Conservation (phyloP, 2,329 filamentous ascomycete species). For the Penicillium oxalicum region DNA sequence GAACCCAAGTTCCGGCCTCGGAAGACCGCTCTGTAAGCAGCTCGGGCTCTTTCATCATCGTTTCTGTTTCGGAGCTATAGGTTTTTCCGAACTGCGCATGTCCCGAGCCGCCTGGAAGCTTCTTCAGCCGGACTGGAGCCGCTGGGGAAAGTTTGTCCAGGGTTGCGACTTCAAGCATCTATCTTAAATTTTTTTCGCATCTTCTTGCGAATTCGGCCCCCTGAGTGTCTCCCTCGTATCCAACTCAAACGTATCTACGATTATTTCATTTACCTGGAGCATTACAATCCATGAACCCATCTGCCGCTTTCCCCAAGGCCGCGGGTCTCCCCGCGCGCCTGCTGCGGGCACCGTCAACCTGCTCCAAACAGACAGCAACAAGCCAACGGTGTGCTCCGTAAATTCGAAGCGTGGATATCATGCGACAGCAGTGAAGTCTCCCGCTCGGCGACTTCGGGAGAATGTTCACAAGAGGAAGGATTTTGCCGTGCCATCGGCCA, state of each 20-base stretch:
- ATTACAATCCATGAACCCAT: conserved; percentile 35
- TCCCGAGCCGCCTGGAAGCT: conserved; percentile 29
- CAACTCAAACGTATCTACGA: too few species aligned
- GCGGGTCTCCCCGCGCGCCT: conserved; percentile 40
- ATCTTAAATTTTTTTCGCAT: conserved; percentile 4
- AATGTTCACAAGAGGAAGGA: conserved; percentile 22
- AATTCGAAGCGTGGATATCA: conserved; percentile 35
- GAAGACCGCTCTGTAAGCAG: conserved; percentile 24
- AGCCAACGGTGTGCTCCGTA: conserved; percentile 24
- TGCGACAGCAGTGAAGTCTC: conserved; percentile 22
- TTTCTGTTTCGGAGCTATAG: background rate
- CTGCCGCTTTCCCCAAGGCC: conserved; percentile 38
- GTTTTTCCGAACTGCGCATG: conserved; percentile 33
- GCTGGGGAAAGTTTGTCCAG: conserved; percentile 8
- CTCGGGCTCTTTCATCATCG: conserved; percentile 11
- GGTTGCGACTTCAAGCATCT: conserved; percentile 6
- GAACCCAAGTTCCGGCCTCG: conserved; percentile 11
- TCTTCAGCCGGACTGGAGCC: conserved; percentile 16
- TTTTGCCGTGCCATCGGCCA: conserved; percentile 19
- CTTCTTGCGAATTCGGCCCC: background rate
- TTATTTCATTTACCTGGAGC: background rate
- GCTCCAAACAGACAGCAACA: conserved; percentile 31
- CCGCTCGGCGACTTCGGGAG: conserved; percentile 24
- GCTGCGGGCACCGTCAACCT: conserved; percentile 37
- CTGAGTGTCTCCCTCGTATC: too few species aligned